These are phyloP conservation scores for Ceratocystis cubensis DNA, from an alignment of 2,329 filamentous ascomycete species.

Conservation along the genomic window DNA sequence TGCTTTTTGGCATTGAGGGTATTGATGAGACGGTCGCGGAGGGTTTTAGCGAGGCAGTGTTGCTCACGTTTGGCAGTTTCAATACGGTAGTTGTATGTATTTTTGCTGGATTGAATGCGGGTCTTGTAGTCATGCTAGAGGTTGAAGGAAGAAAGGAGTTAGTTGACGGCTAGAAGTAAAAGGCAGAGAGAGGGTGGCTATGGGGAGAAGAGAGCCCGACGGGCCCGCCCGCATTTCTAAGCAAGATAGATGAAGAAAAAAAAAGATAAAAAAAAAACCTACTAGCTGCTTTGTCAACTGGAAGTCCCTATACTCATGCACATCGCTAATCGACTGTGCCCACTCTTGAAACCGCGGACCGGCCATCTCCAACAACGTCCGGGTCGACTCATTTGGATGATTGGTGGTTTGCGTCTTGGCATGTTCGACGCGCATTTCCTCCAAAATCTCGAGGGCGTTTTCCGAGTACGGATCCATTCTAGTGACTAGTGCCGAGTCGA, in stretches of 20 bases:
- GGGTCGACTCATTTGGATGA: constrained; percentile 32
- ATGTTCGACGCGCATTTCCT: constrained; percentile 46
- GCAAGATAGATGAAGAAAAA: constrained; percentile 1
- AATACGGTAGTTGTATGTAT: constrained; percentile 48
- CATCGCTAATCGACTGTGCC: constrained; percentile 73
- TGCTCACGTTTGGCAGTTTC: constrained; percentile 52
- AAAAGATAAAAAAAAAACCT: constrained; percentile 27
- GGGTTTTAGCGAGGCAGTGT: constrained; percentile 44
- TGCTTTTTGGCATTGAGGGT: constrained; percentile 52
- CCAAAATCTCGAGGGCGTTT: constrained; percentile 59
- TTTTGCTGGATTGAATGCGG: constrained; percentile 46
- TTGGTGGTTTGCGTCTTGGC: constrained; percentile 34
- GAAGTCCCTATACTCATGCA: constrained; percentile 76
- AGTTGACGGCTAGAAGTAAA: neutral
- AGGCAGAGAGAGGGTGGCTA: neutral
- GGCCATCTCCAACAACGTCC: constrained; percentile 57
- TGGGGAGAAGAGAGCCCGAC: neutral
- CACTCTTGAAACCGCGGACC: constrained; percentile 79
- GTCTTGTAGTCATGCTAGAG: constrained; percentile 49
- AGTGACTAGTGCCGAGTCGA: constrained; percentile 75
- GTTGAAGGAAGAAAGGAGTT: neutral
- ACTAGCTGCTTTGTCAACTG: constrained; percentile 73
- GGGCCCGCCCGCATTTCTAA: no score
- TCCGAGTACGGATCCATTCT: constrained; percentile 69
- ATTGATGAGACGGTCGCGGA: constrained; percentile 56